Evolutionary conservation across 345 rosid species (phyloP).

Genomic region (Bruguiera parviflora): DNA sequence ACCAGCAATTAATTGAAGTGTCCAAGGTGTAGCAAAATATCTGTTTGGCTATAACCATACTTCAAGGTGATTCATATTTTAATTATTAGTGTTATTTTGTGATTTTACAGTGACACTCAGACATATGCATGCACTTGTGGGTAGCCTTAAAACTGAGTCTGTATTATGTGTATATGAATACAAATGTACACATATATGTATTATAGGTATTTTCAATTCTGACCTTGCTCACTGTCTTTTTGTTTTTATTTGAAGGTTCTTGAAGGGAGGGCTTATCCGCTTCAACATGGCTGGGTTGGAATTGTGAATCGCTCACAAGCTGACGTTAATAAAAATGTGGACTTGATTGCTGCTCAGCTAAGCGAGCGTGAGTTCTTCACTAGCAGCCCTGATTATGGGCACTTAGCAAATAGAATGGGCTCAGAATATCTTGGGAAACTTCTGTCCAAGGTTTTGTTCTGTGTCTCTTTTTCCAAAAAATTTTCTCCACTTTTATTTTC

Average conservation of each 20-base stretch:
- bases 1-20: no score
- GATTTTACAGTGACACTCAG: no score
- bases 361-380: conserved; percentile 29
- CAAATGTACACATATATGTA: no score
- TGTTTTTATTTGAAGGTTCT: conserved; percentile 16
- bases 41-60: no score
- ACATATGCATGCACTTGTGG: no score
- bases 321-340: conserved; percentile 26
- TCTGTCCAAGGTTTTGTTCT: conserved; percentile 25
- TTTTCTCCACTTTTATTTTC: not conserved
- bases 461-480: not conserved
- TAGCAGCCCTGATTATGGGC: conserved; percentile 31
- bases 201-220: no score
- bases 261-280: conserved; percentile 30
- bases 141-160: no score
- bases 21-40: no score
- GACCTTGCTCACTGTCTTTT: not conserved
- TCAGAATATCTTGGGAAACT: conserved; percentile 31
- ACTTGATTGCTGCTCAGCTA: conserved; percentile 30
- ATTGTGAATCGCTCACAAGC: conserved; percentile 36
- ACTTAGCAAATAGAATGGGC: conserved; percentile 33
- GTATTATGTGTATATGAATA: no score
- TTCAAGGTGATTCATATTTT: no score
- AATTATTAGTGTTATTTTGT: no score
- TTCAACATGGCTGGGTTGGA: conserved; percentile 35